Evolutionary conservation across 768 basidiomycete species (phyloP), one percentile per base, ranked within the genome.

Genomic region (Suillus brevipes): DNA sequence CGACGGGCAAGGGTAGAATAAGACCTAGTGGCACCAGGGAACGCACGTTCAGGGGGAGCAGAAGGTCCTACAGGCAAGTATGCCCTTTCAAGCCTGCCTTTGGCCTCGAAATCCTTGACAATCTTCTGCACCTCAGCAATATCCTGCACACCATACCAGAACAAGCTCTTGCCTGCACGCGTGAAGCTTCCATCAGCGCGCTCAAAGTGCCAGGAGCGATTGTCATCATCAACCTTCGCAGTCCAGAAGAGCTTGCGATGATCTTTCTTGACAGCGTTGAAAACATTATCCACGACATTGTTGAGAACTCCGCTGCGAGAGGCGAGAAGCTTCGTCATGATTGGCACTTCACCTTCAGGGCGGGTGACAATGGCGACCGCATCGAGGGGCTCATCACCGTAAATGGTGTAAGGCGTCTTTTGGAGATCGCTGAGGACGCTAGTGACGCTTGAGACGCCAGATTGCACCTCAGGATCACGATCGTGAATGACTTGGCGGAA

Each of bases 161-260:
- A 99, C 73, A 99, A 78, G 72, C 89, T 95, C 78, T 89, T 89
- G 23, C 97, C 96, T 20, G 93, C 93, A 45, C 97, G 85, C 20
- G 95, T 97, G 82, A 99, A 99, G 78, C 92, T 94, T 1, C 97
- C 97, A 70, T 99, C 96, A 0, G 97, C 95, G 63, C 95, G 89
- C 81, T 99, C 97, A 72, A 98, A 99, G 80, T 99, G 97, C 97
- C 97, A 99, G 4, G 90, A 86, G 47, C 96, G 88, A 78, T 97
- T 96, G 80, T 99, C 97, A 75, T 99, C 97, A 68, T 98, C 95
- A 5, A 89, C 89, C 69, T 90, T 91, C 0, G 94, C 90, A n/a
- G 96, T 98, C 97, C 97, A 99, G 84, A 99, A 97, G 47, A 99
- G 85, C 65, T 87, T 86, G 67, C 89, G 87, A 78, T 98, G 91